Evolutionary conservation across 2,329 filamentous ascomycete genomes (phyloP).

Genomic region (Alternaria incomplexa): DNA sequence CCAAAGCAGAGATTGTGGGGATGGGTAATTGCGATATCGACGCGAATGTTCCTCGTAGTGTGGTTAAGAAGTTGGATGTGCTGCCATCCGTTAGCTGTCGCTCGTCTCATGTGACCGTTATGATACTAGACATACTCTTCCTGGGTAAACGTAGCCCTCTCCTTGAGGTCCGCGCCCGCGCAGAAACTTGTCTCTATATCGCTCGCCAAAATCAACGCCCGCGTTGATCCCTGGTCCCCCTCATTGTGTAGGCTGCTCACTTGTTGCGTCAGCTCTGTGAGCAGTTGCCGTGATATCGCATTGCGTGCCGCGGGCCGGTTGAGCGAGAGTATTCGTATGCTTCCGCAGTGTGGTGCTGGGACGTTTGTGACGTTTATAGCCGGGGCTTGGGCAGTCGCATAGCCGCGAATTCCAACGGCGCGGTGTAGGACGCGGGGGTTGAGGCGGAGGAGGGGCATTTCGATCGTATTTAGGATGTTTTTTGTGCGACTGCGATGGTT

Average conservation of each 20-base stretch:
- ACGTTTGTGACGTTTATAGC: constrained; percentile 75
- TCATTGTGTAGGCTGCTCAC: constrained; percentile 73
- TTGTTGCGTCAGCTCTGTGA: constrained; percentile 73
- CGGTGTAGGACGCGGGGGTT: constrained; percentile 25
- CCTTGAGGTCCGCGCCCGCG: constrained; percentile 92
- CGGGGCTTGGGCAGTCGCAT: constrained; percentile 55
- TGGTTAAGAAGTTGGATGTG: constrained; percentile 76
- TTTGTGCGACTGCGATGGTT: not conserved
- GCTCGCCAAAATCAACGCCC: constrained; percentile 83
- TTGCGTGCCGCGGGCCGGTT: constrained; percentile 87
- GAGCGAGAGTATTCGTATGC: constrained; percentile 86
- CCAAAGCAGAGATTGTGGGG: constrained; percentile 88
- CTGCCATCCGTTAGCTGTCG: constrained; percentile 54
- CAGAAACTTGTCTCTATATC: constrained; percentile 89
- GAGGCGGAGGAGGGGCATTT: constrained; percentile 36
- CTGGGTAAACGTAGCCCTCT: constrained; percentile 75
- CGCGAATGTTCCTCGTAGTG: constrained; percentile 77
- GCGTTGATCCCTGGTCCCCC: constrained; percentile 65
- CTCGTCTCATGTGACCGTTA: not conserved
- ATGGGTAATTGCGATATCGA: constrained; percentile 77
- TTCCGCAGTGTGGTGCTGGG: constrained; percentile 78
- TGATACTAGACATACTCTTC: constrained; percentile 69
- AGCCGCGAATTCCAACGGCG: constrained; percentile 39
- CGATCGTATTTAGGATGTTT: not conserved
- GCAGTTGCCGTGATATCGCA: constrained; percentile 81